These are phyloP conservation scores for Rhododendron molle DNA, from an alignment of 148 eudicot species.

Conservation along the genomic window DNA sequence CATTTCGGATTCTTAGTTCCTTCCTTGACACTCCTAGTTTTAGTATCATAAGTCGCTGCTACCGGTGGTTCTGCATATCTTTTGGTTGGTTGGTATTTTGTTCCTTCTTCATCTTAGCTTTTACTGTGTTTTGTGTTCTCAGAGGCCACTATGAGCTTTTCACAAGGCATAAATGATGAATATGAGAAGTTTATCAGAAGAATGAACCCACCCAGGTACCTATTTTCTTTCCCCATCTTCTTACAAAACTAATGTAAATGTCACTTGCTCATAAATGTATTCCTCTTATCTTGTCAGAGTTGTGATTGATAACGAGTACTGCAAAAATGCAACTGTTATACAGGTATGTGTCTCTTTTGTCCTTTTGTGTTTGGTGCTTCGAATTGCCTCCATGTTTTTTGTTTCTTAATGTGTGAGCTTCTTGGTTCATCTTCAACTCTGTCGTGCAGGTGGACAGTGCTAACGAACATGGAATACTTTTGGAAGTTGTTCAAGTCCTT, in stretches of 20 bases:
- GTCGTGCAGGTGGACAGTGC: slow-evolving; percentile 82
- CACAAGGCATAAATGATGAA: slow-evolving; percentile 72
- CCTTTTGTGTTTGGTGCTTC: not conserved
- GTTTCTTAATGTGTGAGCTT: not conserved
- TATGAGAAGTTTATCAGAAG: slow-evolving; percentile 88
- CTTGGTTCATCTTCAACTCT: slow-evolving; percentile 8
- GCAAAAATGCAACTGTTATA: slow-evolving; percentile 86
- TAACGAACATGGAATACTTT: slow-evolving; percentile 76
- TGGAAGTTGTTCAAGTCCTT: slow-evolving; percentile 91
- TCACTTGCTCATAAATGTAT: slow-evolving; percentile 18
- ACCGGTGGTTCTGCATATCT: slow-evolving; percentile 7
- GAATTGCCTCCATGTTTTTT: not conserved
- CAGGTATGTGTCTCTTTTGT: slow-evolving; percentile 45
- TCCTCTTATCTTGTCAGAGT: slow-evolving; percentile 50
- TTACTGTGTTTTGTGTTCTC: slow-evolving; percentile 15
- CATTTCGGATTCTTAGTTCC: not conserved
- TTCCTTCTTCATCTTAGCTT: not conserved
- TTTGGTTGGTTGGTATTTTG: not conserved
- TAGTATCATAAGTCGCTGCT: not conserved
- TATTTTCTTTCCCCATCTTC: not conserved
- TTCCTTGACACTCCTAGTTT: slow-evolving; percentile 22
- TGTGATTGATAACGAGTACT: slow-evolving; percentile 77
- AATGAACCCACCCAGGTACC: slow-evolving; percentile 91
- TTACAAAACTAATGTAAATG: slow-evolving; percentile 10
- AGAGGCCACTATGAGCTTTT: slow-evolving; percentile 58